Evolutionary conservation across 352 stramenopile species (phyloP).

Genomic region (Phytophthora litchii): DNA sequence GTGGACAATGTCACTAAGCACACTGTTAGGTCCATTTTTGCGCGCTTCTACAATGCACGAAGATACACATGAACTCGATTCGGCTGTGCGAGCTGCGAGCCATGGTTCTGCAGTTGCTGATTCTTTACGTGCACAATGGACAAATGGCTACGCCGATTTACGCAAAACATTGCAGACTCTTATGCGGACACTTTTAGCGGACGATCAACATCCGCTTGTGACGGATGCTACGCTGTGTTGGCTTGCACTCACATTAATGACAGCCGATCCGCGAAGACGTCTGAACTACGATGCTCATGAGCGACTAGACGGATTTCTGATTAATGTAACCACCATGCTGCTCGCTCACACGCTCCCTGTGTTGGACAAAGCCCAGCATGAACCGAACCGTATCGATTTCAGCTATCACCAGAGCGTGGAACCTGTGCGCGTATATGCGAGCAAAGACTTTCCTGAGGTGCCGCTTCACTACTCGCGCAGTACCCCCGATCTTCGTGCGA

Average conservation of each 20-base stretch:
- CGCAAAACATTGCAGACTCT: constrained; percentile 41
- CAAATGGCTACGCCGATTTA: constrained; percentile 43
- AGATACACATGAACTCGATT: constrained; percentile 54
- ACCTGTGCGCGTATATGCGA: constrained; percentile 54
- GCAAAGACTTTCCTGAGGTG: constrained; percentile 42
- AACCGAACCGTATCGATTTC: constrained; percentile 42
- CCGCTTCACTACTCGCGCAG: constrained; percentile 32
- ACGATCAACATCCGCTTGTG: constrained; percentile 54
- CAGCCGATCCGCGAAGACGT: constrained; percentile 49
- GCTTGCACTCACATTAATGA: constrained; percentile 52
- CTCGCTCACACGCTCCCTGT: constrained; percentile 47
- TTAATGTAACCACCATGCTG: constrained; percentile 65
- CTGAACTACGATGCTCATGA: constrained; percentile 58
- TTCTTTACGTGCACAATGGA: constrained; percentile 56
- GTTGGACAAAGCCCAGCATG: constrained; percentile 34
- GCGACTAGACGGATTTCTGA: constrained; percentile 67
- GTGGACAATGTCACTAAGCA: constrained; percentile 58
- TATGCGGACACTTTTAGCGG: constrained; percentile 38
- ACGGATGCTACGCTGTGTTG: constrained; percentile 64
- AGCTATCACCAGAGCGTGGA: constrained; percentile 57
- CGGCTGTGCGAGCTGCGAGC: constrained; percentile 31
- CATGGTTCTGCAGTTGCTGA: constrained; percentile 30
- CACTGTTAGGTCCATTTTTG: constrained; percentile 69
- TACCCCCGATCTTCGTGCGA: constrained; percentile 19
- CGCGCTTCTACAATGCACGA: constrained; percentile 72